These are phyloP conservation scores for Phytophthora sp. DNA, from an alignment of 352 stramenopile species.

Conservation along the genomic window DNA sequence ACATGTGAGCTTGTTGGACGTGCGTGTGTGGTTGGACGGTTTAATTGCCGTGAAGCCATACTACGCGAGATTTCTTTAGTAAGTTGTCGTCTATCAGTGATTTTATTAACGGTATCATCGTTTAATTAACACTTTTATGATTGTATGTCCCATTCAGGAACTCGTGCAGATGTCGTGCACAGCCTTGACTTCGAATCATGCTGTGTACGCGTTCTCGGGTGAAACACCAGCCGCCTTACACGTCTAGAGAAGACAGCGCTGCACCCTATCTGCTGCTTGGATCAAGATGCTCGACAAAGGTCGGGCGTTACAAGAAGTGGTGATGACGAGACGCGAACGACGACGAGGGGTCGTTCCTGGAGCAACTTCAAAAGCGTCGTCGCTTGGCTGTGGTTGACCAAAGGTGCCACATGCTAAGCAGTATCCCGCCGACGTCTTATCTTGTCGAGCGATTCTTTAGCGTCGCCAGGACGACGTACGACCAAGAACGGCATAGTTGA, in stretches of 20 bases:
- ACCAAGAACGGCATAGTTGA: not conserved
- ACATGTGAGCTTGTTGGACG: not conserved
- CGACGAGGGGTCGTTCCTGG: not conserved
- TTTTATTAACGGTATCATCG: too few species aligned
- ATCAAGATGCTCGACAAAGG: too few species aligned
- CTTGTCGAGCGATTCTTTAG: not conserved
- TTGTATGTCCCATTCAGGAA: not conserved
- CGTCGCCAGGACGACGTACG: not conserved
- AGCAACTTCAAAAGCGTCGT: not conserved
- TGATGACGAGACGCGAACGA: not conserved
- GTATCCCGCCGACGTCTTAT: not conserved
- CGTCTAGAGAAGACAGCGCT: not conserved
- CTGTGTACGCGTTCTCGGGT: not conserved
- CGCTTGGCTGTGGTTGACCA: not conserved
- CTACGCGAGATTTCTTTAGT: not conserved
- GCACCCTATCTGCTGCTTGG: not conserved
- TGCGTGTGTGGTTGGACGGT: not conserved
- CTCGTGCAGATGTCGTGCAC: not conserved
- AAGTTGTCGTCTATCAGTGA: too few species aligned
- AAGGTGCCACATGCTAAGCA: not conserved
- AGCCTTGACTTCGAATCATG: not conserved
- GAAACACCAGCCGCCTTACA: not conserved
- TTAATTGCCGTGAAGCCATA: not conserved
- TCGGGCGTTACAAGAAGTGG: not conserved
- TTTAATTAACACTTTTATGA: not conserved